Evolutionary conservation across 257 asterid species (phyloP).

Genomic region (Solanum pimpinellifolium): DNA sequence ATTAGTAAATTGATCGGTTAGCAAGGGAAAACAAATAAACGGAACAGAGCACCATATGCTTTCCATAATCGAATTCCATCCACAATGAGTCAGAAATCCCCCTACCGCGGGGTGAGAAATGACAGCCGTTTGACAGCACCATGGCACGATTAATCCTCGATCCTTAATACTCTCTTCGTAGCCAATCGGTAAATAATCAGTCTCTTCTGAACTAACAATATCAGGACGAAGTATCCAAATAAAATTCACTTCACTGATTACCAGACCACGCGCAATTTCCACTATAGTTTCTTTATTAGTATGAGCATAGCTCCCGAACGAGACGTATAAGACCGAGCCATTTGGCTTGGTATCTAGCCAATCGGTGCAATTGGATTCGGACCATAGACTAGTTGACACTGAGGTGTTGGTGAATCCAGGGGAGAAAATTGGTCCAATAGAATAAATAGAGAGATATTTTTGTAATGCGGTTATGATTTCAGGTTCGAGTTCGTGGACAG

Average conservation of each 20-base stretch:
- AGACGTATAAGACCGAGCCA: conserved; percentile 56
- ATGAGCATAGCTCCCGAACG: conserved; percentile 72
- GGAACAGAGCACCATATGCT: conserved; percentile 54
- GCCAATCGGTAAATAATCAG: conserved; percentile 24
- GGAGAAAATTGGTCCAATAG: conserved; percentile 53
- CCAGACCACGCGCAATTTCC: conserved; percentile 54
- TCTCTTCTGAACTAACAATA: conserved; percentile 39
- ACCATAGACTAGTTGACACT: conserved; percentile 52
- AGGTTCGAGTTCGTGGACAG: conserved; percentile 44
- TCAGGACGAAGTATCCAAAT: conserved; percentile 67
- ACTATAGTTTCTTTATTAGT: conserved; percentile 36
- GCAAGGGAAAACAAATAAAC: conserved; percentile 41
- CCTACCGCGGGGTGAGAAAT: conserved; percentile 51
- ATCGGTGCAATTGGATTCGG: conserved; percentile 51
- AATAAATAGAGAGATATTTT: conserved; percentile 31
- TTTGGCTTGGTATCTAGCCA: conserved; percentile 51
- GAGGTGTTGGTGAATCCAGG: conserved; percentile 30
- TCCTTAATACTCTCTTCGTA: conserved; percentile 20
- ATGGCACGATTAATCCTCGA: conserved; percentile 39
- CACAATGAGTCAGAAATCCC: conserved; percentile 57
- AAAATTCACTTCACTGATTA: conserved; percentile 30
- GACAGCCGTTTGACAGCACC: conserved; percentile 56
- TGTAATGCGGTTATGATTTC: conserved; percentile 30
- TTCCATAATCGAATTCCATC: conserved; percentile 62
- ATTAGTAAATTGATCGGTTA: conserved; percentile 61